Evolutionary conservation across 106 monocot genomes (phyloP).

Genomic region (Posidonia australis): DNA sequence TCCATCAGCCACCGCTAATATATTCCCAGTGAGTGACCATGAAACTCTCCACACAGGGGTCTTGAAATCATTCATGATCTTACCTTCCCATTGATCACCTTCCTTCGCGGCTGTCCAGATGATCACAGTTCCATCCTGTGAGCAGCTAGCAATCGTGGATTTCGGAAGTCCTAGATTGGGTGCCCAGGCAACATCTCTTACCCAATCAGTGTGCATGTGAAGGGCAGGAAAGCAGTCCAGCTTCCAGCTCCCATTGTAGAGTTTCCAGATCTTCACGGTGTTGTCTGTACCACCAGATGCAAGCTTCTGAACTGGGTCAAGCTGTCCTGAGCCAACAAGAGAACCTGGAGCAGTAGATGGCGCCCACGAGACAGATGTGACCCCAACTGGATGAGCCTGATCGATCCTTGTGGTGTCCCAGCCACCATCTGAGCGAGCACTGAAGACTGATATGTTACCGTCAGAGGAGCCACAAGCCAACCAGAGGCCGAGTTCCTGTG

Average conservation of each 20-base stretch:
- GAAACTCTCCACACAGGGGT: conserved; percentile 22
- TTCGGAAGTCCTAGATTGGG: conserved; percentile 24
- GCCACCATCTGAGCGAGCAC: conserved; percentile 10
- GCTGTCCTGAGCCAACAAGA: conserved; percentile 6
- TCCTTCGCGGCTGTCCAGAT: conserved; percentile 17
- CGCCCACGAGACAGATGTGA: conserved; percentile 24
- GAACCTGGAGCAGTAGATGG: conserved; percentile 20
- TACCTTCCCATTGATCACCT: conserved; percentile 23
- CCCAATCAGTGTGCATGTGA: conserved; percentile 17
- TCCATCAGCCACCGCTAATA: conserved; percentile 21
- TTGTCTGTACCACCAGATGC: conserved; percentile 22
- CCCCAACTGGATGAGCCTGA: conserved; percentile 21
- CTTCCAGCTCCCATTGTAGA: conserved; percentile 19
- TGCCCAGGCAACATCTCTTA: conserved; percentile 23
- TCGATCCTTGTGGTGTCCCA: conserved; percentile 21
- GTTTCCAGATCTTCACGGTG: conserved; percentile 25
- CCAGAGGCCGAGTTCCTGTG: conserved; percentile 19
- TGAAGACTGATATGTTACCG: conserved; percentile 19
- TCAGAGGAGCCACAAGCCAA: conserved; percentile 24
- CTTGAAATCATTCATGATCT: conserved; percentile 23
- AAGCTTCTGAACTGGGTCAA: conserved; percentile 10
- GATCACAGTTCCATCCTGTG: conserved; percentile 21
- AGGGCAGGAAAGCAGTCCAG: conserved; percentile 22
- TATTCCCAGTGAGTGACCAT: conserved; percentile 24
- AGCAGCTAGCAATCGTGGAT: conserved; percentile 20